Base-by-base conservation (phyloP, 768 basidiomycete genomes). In the Lentinula detonsa region DNA sequence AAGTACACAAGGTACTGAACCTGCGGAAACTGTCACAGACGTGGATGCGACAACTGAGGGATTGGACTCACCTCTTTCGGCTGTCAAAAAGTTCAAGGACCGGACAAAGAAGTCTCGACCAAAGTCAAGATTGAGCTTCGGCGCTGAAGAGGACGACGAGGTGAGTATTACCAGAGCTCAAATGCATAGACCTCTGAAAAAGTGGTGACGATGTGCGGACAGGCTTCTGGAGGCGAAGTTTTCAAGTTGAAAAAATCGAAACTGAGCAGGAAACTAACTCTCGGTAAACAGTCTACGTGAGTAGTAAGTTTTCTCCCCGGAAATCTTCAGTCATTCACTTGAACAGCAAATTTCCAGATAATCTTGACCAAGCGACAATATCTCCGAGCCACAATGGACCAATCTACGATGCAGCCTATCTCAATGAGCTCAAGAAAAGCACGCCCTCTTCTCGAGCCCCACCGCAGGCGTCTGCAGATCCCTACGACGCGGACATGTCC, bases 191-290 rank as follows among this genome's bases (percentile, higher is more conserved):
- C 21, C 50, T n/a, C 45, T 61, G 31, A 45, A n/a, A 23, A 9
- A n/a, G 18, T 45, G 15, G 15, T 16, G 43, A 23, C n/a, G n/a
- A n/a, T 48, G 7, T 23, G 11, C 16, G 16, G 28, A 28, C 39
- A 60, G 59, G 43, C 21, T 23, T 51, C 35, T 8, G 50, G 49
- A 31, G 84, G 79, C 7, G 86, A 91, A 61, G 76, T 80, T 0
- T 93, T 94, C 70, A 79, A 89, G 75, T 75, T 93, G 16, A 93
- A 92, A 71, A 94, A 91, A 73, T 91, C 90, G 2, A 87, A 71
- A 57, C 75, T 93, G 48, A 93, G 91, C 67, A 76, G 77, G 63
- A 90, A 88, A 65, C 68, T 90, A 63, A 68, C 82, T 1, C 71
- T 88, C 45, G 82, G 83, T 13, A 80, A 76, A 51, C 81, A 81